Conservation (phyloP, 768 basidiomycete genomes). For the Cyathus striatus region DNA sequence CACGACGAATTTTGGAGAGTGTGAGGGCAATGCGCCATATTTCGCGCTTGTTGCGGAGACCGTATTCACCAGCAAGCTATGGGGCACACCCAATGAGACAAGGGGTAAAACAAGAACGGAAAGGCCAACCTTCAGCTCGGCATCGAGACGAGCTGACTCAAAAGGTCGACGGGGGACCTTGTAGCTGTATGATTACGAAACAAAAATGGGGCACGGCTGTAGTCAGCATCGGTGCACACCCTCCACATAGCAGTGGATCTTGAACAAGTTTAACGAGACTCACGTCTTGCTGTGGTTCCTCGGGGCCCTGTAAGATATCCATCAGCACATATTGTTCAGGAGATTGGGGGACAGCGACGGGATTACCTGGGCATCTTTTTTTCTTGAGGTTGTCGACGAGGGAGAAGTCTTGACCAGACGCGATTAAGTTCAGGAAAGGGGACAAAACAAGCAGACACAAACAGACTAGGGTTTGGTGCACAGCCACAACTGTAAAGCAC, state of each 20-base stretch:
- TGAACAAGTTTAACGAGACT: conserved; percentile 48
- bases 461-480: conserved; percentile 25
- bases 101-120: conserved; percentile 1
- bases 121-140: conserved; percentile 88
- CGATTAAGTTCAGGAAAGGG: conserved; percentile 10
- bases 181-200: conserved; percentile 66
- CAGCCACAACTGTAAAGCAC: conserved; percentile 63
- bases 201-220: conserved; percentile 62
- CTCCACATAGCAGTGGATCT: conserved; percentile 72
- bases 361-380: conserved; percentile 84
- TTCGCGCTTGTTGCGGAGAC: conserved; percentile 99
- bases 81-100: background rate
- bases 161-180: conserved; percentile 98
- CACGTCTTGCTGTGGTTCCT: conserved; percentile 94
- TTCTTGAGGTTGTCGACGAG: conserved; percentile 48
- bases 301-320: conserved; percentile 58
- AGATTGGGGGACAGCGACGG: conserved; percentile 14
- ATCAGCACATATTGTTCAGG: conserved; percentile 21
- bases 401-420: conserved; percentile 17
- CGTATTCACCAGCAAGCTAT: conserved; percentile 99
- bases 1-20: conserved; percentile 99
- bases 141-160: conserved; percentile 97
- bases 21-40: conserved; percentile 99
- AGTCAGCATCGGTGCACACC: conserved; percentile 58
- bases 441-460: conserved; percentile 29